Evolutionary conservation across 2,329 filamentous ascomycete species (phyloP).

Genomic region (Botrytis pseudocinerea): DNA sequence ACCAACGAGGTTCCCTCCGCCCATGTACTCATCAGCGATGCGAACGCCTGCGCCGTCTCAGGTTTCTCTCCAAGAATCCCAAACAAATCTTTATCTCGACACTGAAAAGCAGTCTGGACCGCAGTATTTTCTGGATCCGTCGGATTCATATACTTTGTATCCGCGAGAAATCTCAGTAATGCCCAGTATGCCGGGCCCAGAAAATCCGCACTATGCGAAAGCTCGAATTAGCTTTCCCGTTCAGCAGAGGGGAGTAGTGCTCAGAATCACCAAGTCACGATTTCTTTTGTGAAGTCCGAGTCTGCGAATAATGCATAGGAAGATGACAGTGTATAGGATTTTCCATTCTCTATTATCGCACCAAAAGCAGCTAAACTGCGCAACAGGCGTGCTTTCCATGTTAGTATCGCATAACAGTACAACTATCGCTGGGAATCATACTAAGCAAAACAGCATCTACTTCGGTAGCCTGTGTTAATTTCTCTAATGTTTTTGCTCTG

Average conservation of each 20-base stretch:
- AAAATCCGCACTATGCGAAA: neutral
- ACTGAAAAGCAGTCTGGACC: neutral
- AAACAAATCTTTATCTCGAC: neutral
- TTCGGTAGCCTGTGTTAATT: no score
- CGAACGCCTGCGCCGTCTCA: neutral
- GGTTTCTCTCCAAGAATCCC: neutral
- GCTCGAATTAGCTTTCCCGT: neutral
- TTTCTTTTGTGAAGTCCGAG: neutral
- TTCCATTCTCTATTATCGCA: no score
- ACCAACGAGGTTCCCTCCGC: neutral
- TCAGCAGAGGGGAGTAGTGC: no score
- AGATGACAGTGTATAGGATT: neutral
- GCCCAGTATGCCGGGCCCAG: neutral
- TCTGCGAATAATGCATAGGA: neutral
- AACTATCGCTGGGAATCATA: no score
- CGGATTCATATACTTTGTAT: neutral
- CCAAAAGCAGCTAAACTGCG: no score
- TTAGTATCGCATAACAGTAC: no score
- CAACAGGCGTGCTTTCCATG: no score
- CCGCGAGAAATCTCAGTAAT: neutral
- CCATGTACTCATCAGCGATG: neutral
- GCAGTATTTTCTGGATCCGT: neutral
- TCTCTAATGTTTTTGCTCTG: no score
- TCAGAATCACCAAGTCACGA: neutral
- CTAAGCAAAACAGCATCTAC: no score